These are phyloP conservation scores for Linum tenue DNA, from an alignment of 345 rosid species.

Conservation along the genomic window DNA sequence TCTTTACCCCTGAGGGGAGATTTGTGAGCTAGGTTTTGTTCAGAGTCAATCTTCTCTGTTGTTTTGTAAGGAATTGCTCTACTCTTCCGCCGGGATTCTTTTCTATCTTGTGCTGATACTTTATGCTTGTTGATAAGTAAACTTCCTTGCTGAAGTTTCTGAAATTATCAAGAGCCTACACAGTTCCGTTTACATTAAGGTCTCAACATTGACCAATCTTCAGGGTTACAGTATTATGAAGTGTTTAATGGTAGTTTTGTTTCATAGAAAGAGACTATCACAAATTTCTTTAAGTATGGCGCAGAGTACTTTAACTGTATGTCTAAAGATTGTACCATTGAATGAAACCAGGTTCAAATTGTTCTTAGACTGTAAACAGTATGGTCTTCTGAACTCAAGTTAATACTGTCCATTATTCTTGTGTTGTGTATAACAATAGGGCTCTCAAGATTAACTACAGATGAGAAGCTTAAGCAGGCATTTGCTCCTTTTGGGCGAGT, in stretches of 20 bases:
- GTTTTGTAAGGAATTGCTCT: too few species aligned
- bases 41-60: too few species aligned
- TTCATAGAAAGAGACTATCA: not conserved
- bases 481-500: slow-evolving; percentile 69
- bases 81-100: too few species aligned
- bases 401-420: not conserved
- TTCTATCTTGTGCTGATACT: too few species aligned
- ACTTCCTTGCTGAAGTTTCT: too few species aligned
- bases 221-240: not conserved
- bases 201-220: too few species aligned
- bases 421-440: slow-evolving; percentile 30
- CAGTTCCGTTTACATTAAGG: too few species aligned
- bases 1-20: not conserved
- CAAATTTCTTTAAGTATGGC: too few species aligned
- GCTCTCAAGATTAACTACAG: slow-evolving; percentile 62
- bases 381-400: not conserved
- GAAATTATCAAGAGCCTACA: too few species aligned
- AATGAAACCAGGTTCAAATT: not conserved
- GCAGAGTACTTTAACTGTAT: not conserved
- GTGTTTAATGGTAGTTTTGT: not conserved
- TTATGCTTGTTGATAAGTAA: too few species aligned
- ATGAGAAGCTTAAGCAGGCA: slow-evolving; percentile 65
- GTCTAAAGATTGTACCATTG: not conserved
- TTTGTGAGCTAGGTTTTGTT: not conserved
- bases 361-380: not conserved